These are phyloP conservation scores for Buddleja alternifolia DNA, from an alignment of 257 asterid genomes.

Conservation along the genomic window DNA sequence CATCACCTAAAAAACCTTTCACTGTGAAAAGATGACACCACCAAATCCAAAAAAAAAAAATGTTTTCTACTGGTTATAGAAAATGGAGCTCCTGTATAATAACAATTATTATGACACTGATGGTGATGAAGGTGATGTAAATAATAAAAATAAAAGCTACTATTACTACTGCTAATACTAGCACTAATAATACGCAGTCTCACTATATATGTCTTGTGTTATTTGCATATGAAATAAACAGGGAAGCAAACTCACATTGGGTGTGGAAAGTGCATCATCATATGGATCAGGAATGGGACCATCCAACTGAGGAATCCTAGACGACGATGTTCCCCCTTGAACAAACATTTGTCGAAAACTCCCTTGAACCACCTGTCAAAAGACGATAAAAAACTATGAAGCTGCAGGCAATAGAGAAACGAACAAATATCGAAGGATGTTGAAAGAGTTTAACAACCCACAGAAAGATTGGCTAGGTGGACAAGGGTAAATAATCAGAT, in stretches of 20 bases:
- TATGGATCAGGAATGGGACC: constrained; percentile 90
- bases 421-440: neutral
- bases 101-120: neutral
- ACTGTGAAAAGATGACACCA: constrained; percentile 18
- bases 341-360: constrained; percentile 35
- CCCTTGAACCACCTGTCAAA: constrained; percentile 53
- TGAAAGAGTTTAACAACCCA: constrained; percentile 12
- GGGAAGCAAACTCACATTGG: constrained; percentile 62
- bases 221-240: constrained; percentile 4
- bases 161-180: neutral
- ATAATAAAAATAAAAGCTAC: constrained; percentile 4
- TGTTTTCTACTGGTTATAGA: constrained; percentile 13
- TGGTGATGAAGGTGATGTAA: constrained; percentile 8
- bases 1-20: neutral
- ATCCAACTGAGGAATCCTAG: constrained; percentile 72
- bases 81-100: neutral
- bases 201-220: neutral
- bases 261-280: constrained; percentile 89
- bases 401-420: constrained; percentile 5
- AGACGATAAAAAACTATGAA: constrained; percentile 23
- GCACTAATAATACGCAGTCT: neutral
- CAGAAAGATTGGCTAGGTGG: constrained; percentile 19
- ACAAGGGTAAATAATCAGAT: constrained; percentile 15
- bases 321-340: constrained; percentile 38
- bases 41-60: constrained; percentile 9